Evolutionary conservation across 495 filamentous ascomycete species (phyloP).

Genomic region (Cladorrhinum samala): DNA sequence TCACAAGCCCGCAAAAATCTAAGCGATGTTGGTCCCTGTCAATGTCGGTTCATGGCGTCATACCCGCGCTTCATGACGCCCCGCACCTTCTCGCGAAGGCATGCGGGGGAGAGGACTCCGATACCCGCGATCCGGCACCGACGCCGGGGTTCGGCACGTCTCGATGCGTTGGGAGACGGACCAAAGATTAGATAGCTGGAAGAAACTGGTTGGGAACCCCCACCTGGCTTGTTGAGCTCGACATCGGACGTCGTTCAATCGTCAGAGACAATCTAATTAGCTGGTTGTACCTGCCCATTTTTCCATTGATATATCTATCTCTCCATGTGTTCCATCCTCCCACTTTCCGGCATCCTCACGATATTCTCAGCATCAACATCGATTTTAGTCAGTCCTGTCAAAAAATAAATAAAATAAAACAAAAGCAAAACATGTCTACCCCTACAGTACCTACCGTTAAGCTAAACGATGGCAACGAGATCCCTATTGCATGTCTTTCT

Average conservation of each 20-base stretch:
- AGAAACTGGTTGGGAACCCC: neutral
- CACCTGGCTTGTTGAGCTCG: neutral
- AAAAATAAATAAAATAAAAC: no score
- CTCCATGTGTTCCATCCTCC: no score
- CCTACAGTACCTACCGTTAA: conserved; percentile 42
- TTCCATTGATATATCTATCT: no score
- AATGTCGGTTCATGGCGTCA: conserved; percentile 18
- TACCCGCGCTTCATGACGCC: conserved; percentile 14
- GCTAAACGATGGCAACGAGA: conserved; percentile 65
- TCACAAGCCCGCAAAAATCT: no score
- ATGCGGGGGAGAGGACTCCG: conserved; percentile 12
- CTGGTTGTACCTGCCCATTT: no score
- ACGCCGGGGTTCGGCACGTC: neutral
- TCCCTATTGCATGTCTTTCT: conserved; percentile 58
- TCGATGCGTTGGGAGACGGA: neutral
- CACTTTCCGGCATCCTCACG: no score
- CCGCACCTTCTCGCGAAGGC: conserved; percentile 3
- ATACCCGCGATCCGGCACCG: conserved; percentile 1
- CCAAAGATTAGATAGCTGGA: no score
- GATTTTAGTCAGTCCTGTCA: no score
- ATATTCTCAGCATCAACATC: no score
- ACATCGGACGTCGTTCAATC: no score
- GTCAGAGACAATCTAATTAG: no score
- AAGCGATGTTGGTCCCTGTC: neutral
- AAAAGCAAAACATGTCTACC: no score